Evolutionary conservation across 1,139 yeast species (phyloP), one percentile per base, ranked within the genome.

Genomic region (Wickerhamomyces sp.): DNA sequence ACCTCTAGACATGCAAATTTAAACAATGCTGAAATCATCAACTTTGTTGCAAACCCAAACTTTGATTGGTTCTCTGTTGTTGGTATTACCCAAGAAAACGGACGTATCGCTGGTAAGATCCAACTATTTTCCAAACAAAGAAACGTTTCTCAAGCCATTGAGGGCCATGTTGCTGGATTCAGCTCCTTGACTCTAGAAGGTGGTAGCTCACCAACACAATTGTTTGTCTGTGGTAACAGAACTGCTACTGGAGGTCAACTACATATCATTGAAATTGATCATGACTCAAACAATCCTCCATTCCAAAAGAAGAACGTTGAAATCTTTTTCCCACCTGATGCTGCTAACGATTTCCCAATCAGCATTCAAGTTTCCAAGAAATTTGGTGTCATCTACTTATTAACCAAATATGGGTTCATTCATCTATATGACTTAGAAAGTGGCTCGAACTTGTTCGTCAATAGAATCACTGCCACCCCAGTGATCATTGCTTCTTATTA

Each of bases 261-360:
- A 62, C 96, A 92, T 65, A 81, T 92, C 52, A 88, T 92, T 53
- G 98, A 94, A 69, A 92, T 94, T 58, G 99, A 94, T 62, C 97
- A 92, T 62, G 87, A 81, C 52, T 85, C 85, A 24, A 82, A 81
- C 39, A 77, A 78, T 34, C 79, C 84, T 57, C 96, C 97, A n/a
- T 94, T 86, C 70, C 78, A 78, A 46, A 94, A 94, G 74, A 89
- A 89, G 65, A 78, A 85, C 28, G 95, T 88, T 34, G 97, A 92
- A 57, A 81, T 94, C 46, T 92, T 86, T 66, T 90, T 92, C 77
- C 98, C 98, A 31, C 92, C 95, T 28, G 98, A 94, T 68, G 96
- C 96, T 32, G 74, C 87, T 35, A 87, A 85, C 61, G 99, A 94
- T 67, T 94, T 94, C 81, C 99, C 99, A 42, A 90, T 94, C 50